Evolutionary conservation across 305 asterid genomes (phyloP).

Genomic region (Nicotiana rustica): DNA sequence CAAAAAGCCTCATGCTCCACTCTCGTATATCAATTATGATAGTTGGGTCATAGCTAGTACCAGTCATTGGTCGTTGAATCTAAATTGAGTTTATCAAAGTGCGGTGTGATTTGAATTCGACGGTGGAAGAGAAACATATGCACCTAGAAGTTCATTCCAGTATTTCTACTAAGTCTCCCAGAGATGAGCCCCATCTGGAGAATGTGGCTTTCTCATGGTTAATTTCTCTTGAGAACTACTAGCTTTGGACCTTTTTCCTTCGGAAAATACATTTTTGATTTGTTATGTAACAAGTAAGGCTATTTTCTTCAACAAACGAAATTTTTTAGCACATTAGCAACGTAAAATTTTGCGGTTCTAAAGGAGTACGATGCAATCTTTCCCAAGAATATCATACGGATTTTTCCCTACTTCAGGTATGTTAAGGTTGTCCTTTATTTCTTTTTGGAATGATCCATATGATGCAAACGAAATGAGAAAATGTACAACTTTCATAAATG

Average conservation of each 20-base stretch:
- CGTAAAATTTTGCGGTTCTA: too few species aligned
- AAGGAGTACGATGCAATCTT: too few species aligned
- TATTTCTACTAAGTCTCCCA: neutral
- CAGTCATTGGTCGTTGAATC: slow-evolving; percentile 21
- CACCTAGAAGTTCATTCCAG: slow-evolving; percentile 19
- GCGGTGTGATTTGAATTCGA: neutral
- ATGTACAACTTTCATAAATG: too few species aligned
- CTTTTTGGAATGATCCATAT: too few species aligned
- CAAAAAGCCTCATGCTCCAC: neutral
- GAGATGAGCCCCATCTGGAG: neutral
- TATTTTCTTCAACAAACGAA: too few species aligned
- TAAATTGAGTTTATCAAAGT: slow-evolving; percentile 1
- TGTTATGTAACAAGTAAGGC: neutral
- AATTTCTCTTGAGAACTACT: slow-evolving; percentile 14
- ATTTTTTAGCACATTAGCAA: too few species aligned
- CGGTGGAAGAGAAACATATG: slow-evolving; percentile 6
- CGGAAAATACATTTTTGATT: neutral
- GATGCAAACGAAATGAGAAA: too few species aligned
- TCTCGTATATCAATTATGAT: neutral
- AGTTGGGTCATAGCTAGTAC: slow-evolving; percentile 8
- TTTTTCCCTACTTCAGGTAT: too few species aligned
- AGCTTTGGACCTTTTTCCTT: slow-evolving; percentile 16
- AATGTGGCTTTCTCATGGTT: slow-evolving; percentile 1
- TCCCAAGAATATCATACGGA: too few species aligned
- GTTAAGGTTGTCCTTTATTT: too few species aligned